Percentiles rank a stretch among this genome's conserved stretches.
Conservation (phyloP, 2,329 filamentous ascomycete genomes). For the Rutstroemia sp. region DNA sequence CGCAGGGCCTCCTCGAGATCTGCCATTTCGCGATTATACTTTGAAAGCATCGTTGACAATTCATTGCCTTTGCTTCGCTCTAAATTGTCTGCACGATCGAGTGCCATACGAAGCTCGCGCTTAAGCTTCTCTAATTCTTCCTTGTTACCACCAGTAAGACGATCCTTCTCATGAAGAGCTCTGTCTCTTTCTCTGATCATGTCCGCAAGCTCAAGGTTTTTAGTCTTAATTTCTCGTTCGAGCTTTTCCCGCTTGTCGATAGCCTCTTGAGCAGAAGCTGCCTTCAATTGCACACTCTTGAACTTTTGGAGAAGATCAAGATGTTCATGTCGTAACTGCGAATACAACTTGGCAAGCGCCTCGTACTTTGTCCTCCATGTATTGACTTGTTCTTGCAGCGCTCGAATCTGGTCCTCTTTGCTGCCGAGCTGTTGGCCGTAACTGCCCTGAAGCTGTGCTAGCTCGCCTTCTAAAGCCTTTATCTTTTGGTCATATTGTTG, state of each 20-base stretch:
- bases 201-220: conserved; percentile 96
- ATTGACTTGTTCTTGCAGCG: conserved; percentile 93
- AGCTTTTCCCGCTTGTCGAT: conserved; percentile 92
- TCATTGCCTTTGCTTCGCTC: conserved; percentile 93
- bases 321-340: conserved; percentile 90
- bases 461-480: conserved; percentile 84
- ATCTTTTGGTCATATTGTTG: conserved; percentile 95
- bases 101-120: conserved; percentile 84
- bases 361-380: conserved; percentile 98
- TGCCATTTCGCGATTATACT: conserved; percentile 95
- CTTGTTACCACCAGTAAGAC: conserved; percentile 75
- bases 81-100: conserved; percentile 85
- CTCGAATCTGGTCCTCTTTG: conserved; percentile 88
- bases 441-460: conserved; percentile 74
- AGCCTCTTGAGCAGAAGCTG: conserved; percentile 91
- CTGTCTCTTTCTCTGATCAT: conserved; percentile 97
- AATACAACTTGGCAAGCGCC: conserved; percentile 92
- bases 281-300: conserved; percentile 92
- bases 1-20: conserved; percentile 89
- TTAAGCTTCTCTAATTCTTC: conserved; percentile 93
- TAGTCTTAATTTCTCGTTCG: conserved; percentile 96
- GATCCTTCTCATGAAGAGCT: conserved; percentile 87
- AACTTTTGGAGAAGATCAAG: conserved; percentile 92
- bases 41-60: conserved; percentile 85
- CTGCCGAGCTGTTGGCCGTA: conserved; percentile 78